phyloP scores from a whole-genome alignment of 345 rosid genomes.

The Toxicodendron radicans region DNA sequence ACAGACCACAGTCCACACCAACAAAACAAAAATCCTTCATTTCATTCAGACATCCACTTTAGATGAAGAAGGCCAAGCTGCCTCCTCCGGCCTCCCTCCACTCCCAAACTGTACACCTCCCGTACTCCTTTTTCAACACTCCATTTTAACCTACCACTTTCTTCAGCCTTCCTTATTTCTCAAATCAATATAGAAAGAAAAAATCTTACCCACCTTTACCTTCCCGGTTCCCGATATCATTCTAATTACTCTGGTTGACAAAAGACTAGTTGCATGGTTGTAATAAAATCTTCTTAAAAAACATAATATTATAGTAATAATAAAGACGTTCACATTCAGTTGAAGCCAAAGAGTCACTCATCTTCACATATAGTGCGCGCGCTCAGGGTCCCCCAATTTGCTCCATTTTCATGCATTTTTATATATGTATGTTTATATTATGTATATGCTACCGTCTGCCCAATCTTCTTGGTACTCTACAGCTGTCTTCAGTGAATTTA shows the following conservation, averaged over 20 bases:
- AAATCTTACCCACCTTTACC: background rate
- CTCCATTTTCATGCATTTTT: background rate
- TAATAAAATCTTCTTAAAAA: too few relatives aligned
- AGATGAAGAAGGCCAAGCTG: too few relatives aligned
- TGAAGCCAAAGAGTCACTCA: slow-evolving; percentile 9
- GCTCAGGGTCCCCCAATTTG: slow-evolving; percentile 29
- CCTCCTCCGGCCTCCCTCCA: too few relatives aligned
- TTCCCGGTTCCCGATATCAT: too few relatives aligned
- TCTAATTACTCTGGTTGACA: background rate
- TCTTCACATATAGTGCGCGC: slow-evolving; percentile 44
- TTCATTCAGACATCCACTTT: background rate
- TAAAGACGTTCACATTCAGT: background rate
- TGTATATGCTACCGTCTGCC: slow-evolving; percentile 37
- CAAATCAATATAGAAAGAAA: too few relatives aligned
- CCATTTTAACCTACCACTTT: too few relatives aligned
- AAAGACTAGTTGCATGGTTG: background rate
- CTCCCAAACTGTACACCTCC: too few relatives aligned
- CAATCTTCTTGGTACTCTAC: slow-evolving; percentile 28
- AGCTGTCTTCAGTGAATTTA: slow-evolving; percentile 17
- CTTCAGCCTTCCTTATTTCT: too few relatives aligned
- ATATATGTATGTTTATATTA: background rate
- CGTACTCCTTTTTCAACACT: too few relatives aligned
- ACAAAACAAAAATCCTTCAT: background rate
- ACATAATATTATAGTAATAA: background rate
- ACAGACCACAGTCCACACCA: background rate